Conservation (phyloP, 2,329 filamentous ascomycete genomes). For the Phyllachora maydis region DNA sequence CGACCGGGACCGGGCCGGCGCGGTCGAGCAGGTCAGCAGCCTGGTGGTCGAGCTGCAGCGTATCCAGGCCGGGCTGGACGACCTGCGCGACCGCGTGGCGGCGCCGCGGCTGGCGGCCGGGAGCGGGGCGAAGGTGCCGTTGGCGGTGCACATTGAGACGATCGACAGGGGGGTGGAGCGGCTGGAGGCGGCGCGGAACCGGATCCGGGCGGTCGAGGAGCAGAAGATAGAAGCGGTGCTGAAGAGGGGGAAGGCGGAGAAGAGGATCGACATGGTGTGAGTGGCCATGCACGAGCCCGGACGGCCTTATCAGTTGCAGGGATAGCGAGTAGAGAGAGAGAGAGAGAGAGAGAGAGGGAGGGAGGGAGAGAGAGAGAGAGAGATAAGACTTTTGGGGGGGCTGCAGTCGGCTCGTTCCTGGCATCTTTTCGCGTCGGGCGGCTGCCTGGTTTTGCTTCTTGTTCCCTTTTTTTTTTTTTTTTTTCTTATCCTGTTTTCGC, state of each 20-base stretch:
- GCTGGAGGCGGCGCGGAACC: conserved; percentile 40
- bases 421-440: no score
- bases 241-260: conserved; percentile 20
- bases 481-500: no score
- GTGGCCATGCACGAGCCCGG: no score
- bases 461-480: background rate
- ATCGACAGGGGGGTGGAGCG: conserved; percentile 55
- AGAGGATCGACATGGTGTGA: no score
- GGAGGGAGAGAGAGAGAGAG: no score
- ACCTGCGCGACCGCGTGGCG: conserved; percentile 50
- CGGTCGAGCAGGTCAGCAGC: conserved; percentile 45
- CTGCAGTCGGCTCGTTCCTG: no score
- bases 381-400: no score
- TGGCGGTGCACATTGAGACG: conserved; percentile 55
- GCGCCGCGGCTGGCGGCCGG: conserved; percentile 34
- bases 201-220: conserved; percentile 35
- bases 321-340: no score
- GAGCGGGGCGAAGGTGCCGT: conserved; percentile 29
- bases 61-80: conserved; percentile 50
- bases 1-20: conserved; percentile 40
- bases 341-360: no score
- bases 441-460: no score
- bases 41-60: conserved; percentile 54
- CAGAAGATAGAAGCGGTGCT: conserved; percentile 34
- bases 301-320: background rate